Evolutionary conservation across 306 rosid genomes (phyloP).

Genomic region (Morella rubra): DNA sequence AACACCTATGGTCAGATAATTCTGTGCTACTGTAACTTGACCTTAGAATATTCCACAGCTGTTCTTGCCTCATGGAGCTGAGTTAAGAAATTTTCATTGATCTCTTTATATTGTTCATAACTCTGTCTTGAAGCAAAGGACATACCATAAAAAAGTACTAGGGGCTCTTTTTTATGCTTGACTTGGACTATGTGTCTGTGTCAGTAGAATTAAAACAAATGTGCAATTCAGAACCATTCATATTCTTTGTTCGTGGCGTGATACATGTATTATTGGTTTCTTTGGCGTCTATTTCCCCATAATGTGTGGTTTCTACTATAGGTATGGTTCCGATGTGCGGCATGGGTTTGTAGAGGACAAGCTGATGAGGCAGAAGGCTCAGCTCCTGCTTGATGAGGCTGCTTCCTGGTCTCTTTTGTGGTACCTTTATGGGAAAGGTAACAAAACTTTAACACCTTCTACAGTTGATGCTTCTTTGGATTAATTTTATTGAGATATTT

Average conservation of each 20-base stretch:
- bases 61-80: background rate
- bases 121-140: background rate
- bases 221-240: background rate
- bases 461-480: background rate
- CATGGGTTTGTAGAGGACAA: constrained; percentile 90
- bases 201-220: background rate
- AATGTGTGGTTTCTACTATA: constrained; percentile 27
- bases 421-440: constrained; percentile 93
- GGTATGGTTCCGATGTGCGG: constrained; percentile 64
- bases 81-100: background rate
- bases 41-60: background rate
- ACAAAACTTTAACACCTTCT: constrained; percentile 39
- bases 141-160: background rate
- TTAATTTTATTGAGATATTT: background rate
- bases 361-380: constrained; percentile 96
- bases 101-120: background rate
- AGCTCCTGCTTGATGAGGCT: constrained; percentile 86
- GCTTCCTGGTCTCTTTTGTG: constrained; percentile 98
- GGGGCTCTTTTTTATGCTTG: background rate
- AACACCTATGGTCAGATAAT: too few relatives aligned
- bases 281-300: constrained; percentile 20
- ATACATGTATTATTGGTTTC: background rate
- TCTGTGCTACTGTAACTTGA: background rate
- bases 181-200: background rate
- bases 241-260: background rate